Percentiles rank a stretch among this genome's conserved stretches.
Conservation (phyloP, 768 basidiomycete species). For the Bullera alba region DNA sequence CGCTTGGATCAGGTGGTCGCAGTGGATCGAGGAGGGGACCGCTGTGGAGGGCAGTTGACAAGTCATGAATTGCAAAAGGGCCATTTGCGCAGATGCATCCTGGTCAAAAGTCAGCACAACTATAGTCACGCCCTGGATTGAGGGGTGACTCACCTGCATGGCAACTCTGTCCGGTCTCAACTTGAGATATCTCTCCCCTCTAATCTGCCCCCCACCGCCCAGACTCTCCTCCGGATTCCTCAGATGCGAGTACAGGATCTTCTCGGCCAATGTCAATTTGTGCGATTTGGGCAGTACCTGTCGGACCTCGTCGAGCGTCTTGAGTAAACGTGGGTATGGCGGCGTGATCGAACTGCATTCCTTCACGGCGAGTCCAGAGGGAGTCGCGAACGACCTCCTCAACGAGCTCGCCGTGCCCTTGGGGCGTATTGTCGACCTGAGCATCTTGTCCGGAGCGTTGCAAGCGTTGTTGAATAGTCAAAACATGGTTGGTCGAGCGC, state of each 20-base stretch:
- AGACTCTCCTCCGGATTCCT: constrained; percentile 68
- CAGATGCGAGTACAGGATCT: constrained; percentile 92
- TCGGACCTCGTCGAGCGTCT: constrained; percentile 65
- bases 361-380: constrained; percentile 50
- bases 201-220: constrained; percentile 58
- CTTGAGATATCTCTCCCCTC: constrained; percentile 85
- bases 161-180: constrained; percentile 87
- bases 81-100: constrained; percentile 52
- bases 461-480: no score
- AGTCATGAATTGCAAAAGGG: constrained; percentile 93
- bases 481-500: no score
- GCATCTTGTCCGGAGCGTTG: no score
- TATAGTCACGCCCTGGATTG: neutral
- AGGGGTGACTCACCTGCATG: constrained; percentile 71
- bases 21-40: constrained; percentile 74
- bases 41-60: constrained; percentile 76
- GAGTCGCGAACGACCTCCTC: constrained; percentile 40
- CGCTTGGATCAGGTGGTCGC: constrained; percentile 96
- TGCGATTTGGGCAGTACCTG: constrained; percentile 57
- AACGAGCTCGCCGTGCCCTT: neutral
- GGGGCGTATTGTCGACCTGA: no score
- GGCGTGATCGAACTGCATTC: constrained; percentile 72
- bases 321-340: constrained; percentile 65
- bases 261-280: constrained; percentile 91
- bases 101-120: constrained; percentile 17